Percentiles rank a stretch among this genome's conserved stretches.
These are phyloP conservation scores for Sporisorium graminicola DNA, from an alignment of 1,284 basidiomycete species.

Conservation along the genomic window DNA sequence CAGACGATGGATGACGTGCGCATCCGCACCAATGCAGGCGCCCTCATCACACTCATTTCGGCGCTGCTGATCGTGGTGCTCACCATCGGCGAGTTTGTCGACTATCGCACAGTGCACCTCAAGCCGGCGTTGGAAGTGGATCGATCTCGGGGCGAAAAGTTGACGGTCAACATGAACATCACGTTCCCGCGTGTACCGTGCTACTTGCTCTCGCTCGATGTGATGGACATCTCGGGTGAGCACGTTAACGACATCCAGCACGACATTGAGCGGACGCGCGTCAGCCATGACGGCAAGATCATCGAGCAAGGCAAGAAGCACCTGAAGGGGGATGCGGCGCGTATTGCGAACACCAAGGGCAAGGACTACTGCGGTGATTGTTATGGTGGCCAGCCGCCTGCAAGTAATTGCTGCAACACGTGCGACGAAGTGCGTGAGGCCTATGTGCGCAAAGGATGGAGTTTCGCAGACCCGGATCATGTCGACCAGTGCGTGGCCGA, in stretches of 20 bases:
- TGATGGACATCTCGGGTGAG: slow-evolving; percentile 98
- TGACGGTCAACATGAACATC: slow-evolving; percentile 91
- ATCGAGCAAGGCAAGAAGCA: slow-evolving; percentile 46
- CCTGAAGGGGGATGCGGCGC: slow-evolving; percentile 63
- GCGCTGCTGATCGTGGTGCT: slow-evolving; percentile 91
- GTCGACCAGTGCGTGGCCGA: slow-evolving; percentile 92
- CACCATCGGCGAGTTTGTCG: slow-evolving; percentile 91
- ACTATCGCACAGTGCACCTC: slow-evolving; percentile 84
- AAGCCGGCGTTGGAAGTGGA: slow-evolving; percentile 75
- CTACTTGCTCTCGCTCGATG: slow-evolving; percentile 80
- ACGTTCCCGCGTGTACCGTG: slow-evolving; percentile 98
- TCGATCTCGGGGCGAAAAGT: slow-evolving; percentile 90
- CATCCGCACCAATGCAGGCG: slow-evolving; percentile 67
- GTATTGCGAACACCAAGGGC: slow-evolving; percentile 48
- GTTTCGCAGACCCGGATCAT: slow-evolving; percentile 87
- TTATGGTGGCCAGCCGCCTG: slow-evolving; percentile 88
- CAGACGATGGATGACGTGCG: slow-evolving; percentile 69
- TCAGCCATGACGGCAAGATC: slow-evolving; percentile 76
- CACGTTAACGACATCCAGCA: slow-evolving; percentile 80
- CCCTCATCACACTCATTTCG: slow-evolving; percentile 83
- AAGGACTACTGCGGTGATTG: slow-evolving; percentile 80
- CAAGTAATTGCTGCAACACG: slow-evolving; percentile 85
- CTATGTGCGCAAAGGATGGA: slow-evolving; percentile 94
- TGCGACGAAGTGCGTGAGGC: slow-evolving; percentile 94
- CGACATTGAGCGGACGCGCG: slow-evolving; percentile 86